Evolutionary conservation across 805 yeast genomes (phyloP), one percentile per base, ranked within the genome.

Genomic region (Wickerhamomyces mucosus): DNA sequence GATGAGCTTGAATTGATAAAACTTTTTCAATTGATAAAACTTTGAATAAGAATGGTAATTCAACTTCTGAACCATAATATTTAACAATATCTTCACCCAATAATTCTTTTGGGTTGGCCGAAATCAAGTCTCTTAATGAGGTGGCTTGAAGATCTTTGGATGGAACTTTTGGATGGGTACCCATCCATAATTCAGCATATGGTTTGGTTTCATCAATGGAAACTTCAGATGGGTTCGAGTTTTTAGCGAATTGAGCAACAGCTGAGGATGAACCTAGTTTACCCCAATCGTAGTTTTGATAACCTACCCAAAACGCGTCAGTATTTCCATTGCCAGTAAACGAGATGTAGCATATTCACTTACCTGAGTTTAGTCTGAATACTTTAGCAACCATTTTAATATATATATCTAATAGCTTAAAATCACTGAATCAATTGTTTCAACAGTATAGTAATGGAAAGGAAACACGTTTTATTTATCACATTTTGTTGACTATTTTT

Each of bases 151-250:
- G 67, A 15, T 23, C 27, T 29, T 72, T 69, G 14, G 95, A 79
- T 18, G 97, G 96, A 10, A 81, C 86, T 28, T 81, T 81, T 32
- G 94, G 89, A 55, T 92, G 98, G 17, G 97, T 86, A 24, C 98
- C 98, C 98, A 92, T 92, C 98, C 98, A 92, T 44, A 92, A 66
- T 58, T 92, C 98, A 13, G 98, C 98, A 52, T 92, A 92, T 9
- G 98, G 97, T 50, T 76, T 73, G 23, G 65, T 32, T 47, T 79
- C 88, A 42, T 81, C 84, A 34, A 86, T 69, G 14, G 50, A 51
- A 33, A 83, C 63, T 10, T 45, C 27, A 8, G 53, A 43, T 3
- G 83, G 70, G 56, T 81, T 77, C 27, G 94, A 75, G 31, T 66
- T 63, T 23, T 77, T 66, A 27, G 95, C 94, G 53, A 75, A 89